Base-by-base conservation (phyloP, 2,329 filamentous ascomycete species). In the Trichophyton mentagrophytes region DNA sequence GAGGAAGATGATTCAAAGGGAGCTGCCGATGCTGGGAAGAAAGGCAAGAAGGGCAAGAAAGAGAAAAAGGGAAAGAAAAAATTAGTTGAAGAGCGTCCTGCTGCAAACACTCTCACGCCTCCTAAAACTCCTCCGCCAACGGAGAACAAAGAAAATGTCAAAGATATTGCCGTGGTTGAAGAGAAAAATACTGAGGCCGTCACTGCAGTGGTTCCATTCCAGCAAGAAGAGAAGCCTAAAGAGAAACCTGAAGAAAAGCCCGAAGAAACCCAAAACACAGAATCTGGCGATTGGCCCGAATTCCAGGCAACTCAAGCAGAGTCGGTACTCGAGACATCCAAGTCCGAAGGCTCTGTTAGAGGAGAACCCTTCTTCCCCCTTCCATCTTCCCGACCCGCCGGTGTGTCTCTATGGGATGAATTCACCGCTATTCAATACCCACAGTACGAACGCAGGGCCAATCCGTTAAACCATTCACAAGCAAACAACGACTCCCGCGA, bases 341-440 rank as follows among this genome's bases (percentile, higher is more conserved):
- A 55, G 61, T 57, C 56, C 46, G 47, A 53, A 57, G 40, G 58
- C n/a, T 40, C 59, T 15, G 9, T 55, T 25, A 15, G 46, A 62
- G 57, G 51, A 71, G 60, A 69, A 3, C 58, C 73, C 73, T 59
- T 65, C 68, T 40, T 68, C 68, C 46, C 67, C 5, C 20, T 69
- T 2, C 64, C 67, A 2, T 62, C 63, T 25, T 66, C 67, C 11
- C 68, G 69, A 46, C 68, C 68, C 25, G 67, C 67, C 11, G 72
- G 70, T 4, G 66, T 67, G n/a, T 72, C 65, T 46, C 65, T 74
- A 7, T 76, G 73, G 73, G 73, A 73, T 25, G 72, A 74, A 56
- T 76, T 76, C 60, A 63, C 67, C 1, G 64, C 66, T 20, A 66
- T 76, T 15, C 67, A 73, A 58, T 74, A 75, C 61, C 64, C 66